Evolutionary conservation across 2,329 filamentous ascomycete species (phyloP).

Genomic region (Scortechinia acanthostroma): DNA sequence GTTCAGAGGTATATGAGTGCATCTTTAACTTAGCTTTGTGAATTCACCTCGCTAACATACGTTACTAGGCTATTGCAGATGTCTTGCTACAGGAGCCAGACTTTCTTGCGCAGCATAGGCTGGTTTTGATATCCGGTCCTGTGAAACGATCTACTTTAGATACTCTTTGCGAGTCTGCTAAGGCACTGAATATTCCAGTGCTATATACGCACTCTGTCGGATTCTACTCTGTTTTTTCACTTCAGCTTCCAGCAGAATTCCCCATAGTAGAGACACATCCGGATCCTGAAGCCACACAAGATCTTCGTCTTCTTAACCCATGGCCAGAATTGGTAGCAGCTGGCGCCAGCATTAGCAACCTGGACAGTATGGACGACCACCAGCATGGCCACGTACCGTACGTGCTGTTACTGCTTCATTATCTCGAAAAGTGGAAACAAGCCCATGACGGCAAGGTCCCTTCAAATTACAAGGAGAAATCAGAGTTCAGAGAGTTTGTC

Average conservation of each 20-base stretch:
- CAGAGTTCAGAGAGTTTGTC: slow-evolving; percentile 69
- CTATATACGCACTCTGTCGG: slow-evolving; percentile 83
- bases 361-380: slow-evolving; percentile 67
- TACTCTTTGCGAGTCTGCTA: slow-evolving; percentile 36
- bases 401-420: slow-evolving; percentile 74
- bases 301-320: slow-evolving; percentile 75
- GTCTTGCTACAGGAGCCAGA: background rate
- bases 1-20: slow-evolving; percentile 33
- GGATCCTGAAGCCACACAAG: slow-evolving; percentile 74
- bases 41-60: slow-evolving; percentile 6
- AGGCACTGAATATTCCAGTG: slow-evolving; percentile 59
- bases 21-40: slow-evolving; percentile 3
- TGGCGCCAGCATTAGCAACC: slow-evolving; percentile 54
- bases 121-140: slow-evolving; percentile 12
- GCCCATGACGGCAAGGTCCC: slow-evolving; percentile 64
- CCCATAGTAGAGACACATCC: slow-evolving; percentile 95
- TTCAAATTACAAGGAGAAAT: slow-evolving; percentile 76
- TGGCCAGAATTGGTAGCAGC: slow-evolving; percentile 77
- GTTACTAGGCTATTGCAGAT: slow-evolving; percentile 28
- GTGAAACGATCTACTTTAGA: slow-evolving; percentile 26
- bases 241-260: slow-evolving; percentile 71
- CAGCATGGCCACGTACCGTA: slow-evolving; percentile 90
- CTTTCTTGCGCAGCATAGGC: background rate
- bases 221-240: slow-evolving; percentile 84
- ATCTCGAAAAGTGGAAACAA: slow-evolving; percentile 73